Percentiles rank a stretch among this genome's conserved stretches.
Evolutionary conservation across 306 rosid species (phyloP).

Genomic region (Cucumis sativus): Cucumber_9930_V3 NC_026660.2:30322501-30323000

Average conservation of each 20-base stretch:
- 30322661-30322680: constrained; percentile 86
- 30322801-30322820: constrained; percentile 41
- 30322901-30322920: not conserved
- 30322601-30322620: constrained; percentile 95
- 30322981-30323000: constrained; percentile 26
- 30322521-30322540: constrained; percentile 75
- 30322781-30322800: constrained; percentile 31
- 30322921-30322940: not conserved
- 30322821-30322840: constrained; percentile 50
- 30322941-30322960: not conserved
- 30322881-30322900: not conserved
- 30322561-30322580: constrained; percentile 80
- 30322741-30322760: constrained; percentile 43
- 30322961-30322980: constrained; percentile 54
- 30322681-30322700: constrained; percentile 73
- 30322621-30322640: constrained; percentile 88
- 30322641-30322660: constrained; percentile 98
- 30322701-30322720: constrained; percentile 51
- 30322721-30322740: constrained; percentile 51
- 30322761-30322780: constrained; percentile 26
- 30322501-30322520: constrained; percentile 94
- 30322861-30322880: constrained; percentile 10
- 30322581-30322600: constrained; percentile 69
- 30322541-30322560: constrained; percentile 53
- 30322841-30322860: constrained; percentile 17